Percentiles rank a stretch among this genome's conserved stretches.
These are phyloP conservation scores for Drosera spatulata DNA, from an alignment of 179 eudicot genomes.

Conservation along the genomic window DNA sequence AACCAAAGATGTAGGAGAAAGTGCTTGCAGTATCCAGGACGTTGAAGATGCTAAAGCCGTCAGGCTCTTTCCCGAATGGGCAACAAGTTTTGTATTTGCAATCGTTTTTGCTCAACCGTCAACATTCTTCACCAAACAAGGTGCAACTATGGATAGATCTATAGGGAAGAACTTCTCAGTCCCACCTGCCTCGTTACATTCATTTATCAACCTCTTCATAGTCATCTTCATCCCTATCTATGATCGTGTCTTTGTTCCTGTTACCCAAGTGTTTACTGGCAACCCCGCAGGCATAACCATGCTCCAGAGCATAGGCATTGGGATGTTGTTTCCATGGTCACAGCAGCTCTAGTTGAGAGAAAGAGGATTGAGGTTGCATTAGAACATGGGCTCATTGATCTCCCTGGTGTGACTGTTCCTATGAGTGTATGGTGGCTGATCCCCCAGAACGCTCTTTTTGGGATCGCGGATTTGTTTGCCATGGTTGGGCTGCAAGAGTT, in stretches of 20 bases:
- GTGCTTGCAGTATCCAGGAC: constrained; percentile 24
- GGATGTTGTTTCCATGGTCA: constrained; percentile 46
- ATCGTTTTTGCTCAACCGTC: constrained; percentile 48
- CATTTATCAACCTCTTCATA: constrained; percentile 29
- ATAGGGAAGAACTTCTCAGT: constrained; percentile 26
- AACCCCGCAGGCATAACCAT: constrained; percentile 52
- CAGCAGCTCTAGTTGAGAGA: constrained; percentile 48
- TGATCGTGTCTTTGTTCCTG: constrained; percentile 49
- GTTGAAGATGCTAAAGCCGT: constrained; percentile 62
- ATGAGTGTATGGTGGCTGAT: constrained; percentile 69
- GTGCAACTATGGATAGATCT: constrained; percentile 54
- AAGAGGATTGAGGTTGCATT: constrained; percentile 35
- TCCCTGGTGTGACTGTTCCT: constrained; percentile 33
- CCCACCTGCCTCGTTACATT: constrained; percentile 62
- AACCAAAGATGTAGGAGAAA: constrained; percentile 13
- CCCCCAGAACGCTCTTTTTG: constrained; percentile 53
- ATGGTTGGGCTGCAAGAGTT: constrained; percentile 73
- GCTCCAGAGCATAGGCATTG: constrained; percentile 54
- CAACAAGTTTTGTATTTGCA: constrained; percentile 38
- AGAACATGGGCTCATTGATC: constrained; percentile 40
- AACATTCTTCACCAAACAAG: constrained; percentile 71
- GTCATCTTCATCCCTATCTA: constrained; percentile 50
- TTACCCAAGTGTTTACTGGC: constrained; percentile 31
- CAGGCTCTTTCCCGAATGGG: constrained; percentile 58
- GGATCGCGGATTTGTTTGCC: constrained; percentile 52